Conservation (phyloP, 306 rosid species). For the Lathyrus aphaca region DNA sequence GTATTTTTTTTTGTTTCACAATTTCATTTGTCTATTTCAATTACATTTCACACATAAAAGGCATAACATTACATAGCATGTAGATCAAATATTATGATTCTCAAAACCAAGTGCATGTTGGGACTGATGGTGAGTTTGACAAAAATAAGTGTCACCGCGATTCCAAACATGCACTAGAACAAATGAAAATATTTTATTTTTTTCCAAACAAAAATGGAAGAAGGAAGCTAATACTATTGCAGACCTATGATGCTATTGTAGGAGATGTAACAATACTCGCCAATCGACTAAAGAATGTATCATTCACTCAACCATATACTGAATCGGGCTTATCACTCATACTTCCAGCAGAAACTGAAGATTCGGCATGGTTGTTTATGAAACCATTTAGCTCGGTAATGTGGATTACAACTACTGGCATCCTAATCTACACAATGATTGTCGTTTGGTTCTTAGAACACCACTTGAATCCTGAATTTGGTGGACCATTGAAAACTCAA, state of each 20-base stretch:
- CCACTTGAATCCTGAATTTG: constrained; percentile 51
- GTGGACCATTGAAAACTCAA: constrained; percentile 61
- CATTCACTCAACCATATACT: constrained; percentile 67
- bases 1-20: neutral
- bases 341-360: constrained; percentile 47
- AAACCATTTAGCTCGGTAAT: constrained; percentile 58
- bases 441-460: constrained; percentile 68
- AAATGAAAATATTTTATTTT: neutral
- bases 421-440: constrained; percentile 61
- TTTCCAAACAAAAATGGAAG: neutral
- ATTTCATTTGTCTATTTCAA: neutral
- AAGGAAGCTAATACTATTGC: constrained; percentile 28
- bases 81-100: neutral
- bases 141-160: neutral
- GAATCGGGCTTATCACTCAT: constrained; percentile 61
- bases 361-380: constrained; percentile 55
- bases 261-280: constrained; percentile 69
- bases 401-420: constrained; percentile 54
- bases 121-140: neutral
- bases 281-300: constrained; percentile 41
- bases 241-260: constrained; percentile 56
- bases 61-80: neutral
- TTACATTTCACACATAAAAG: constrained; percentile 19
- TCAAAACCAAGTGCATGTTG: neutral
- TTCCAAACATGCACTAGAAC: neutral